These are phyloP conservation scores for Byssochlamys sp. DNA, from an alignment of 2,329 filamentous ascomycete species.

Conservation along the genomic window DNA sequence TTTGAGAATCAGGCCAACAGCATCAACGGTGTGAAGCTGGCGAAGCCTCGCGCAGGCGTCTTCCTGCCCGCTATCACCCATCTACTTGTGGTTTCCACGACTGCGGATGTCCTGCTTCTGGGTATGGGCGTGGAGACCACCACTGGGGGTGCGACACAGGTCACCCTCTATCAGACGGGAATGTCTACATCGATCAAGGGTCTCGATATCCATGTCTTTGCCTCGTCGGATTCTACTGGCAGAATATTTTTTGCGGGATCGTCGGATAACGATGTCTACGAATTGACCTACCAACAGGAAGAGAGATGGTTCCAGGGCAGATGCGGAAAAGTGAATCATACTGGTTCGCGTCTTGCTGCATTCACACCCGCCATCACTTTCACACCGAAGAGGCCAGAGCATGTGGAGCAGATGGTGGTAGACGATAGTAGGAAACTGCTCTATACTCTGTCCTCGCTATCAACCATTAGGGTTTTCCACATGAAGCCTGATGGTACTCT, in stretches of 20 bases:
- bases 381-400: conserved; percentile 44
- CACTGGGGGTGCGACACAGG: conserved; percentile 56
- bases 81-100: conserved; percentile 79
- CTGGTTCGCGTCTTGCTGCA: conserved; percentile 61
- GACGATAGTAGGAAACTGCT: conserved; percentile 82
- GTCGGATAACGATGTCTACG: conserved; percentile 76
- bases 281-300: conserved; percentile 92
- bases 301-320: conserved; percentile 91
- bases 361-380: conserved; percentile 35
- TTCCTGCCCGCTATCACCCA: conserved; percentile 80
- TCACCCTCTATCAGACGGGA: conserved; percentile 77
- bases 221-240: conserved; percentile 65
- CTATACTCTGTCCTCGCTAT: conserved; percentile 80
- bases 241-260: conserved; percentile 86
- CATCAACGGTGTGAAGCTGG: conserved; percentile 83
- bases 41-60: conserved; percentile 73
- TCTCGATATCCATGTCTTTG: conserved; percentile 66
- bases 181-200: conserved; percentile 72
- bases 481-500: conserved; percentile 55
- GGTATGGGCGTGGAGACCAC: conserved; percentile 62
- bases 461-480: conserved; percentile 84
- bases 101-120: conserved; percentile 73
- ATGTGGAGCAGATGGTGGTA: conserved; percentile 68
- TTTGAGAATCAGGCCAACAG: conserved; percentile 81
- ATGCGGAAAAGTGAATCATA: conserved; percentile 83